Percentiles rank a stretch among this genome's conserved stretches.
phyloP scores from a whole-genome alignment of 2,329 filamentous ascomycete genomes.

The Phaeosphaeria sp. region DNA sequence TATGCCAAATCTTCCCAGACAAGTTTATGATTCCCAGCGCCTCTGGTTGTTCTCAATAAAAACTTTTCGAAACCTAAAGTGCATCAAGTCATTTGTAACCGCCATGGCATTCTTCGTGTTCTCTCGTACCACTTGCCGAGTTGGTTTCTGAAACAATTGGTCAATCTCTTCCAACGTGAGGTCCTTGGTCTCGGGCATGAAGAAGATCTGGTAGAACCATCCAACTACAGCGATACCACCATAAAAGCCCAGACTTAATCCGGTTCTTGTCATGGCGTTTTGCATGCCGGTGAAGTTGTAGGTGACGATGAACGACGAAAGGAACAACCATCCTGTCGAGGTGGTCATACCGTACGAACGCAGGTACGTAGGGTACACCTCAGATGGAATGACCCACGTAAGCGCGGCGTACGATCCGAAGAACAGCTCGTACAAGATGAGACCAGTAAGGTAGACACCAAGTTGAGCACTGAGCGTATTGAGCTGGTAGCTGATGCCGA shows the following conservation, averaged over 20 bases:
- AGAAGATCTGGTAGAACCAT: constrained; percentile 74
- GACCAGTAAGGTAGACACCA: constrained; percentile 70
- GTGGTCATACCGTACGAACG: constrained; percentile 77
- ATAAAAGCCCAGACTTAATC: constrained; percentile 73
- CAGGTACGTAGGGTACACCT: constrained; percentile 76
- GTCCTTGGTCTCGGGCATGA: constrained; percentile 79
- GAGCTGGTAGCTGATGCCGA: constrained; percentile 69
- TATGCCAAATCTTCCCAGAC: background rate
- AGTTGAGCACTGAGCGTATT: constrained; percentile 53
- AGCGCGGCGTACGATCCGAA: constrained; percentile 46
- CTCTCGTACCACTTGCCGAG: constrained; percentile 63
- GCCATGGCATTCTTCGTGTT: constrained; percentile 52
- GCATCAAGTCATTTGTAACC: constrained; percentile 54
- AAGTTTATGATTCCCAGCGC: constrained; percentile 11
- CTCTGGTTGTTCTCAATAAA: constrained; percentile 48
- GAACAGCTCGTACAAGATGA: constrained; percentile 56
- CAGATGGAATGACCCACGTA: constrained; percentile 59
- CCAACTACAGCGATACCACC: constrained; percentile 74
- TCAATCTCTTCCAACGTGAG: constrained; percentile 74
- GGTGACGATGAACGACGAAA: constrained; percentile 74
- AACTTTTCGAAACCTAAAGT: constrained; percentile 56
- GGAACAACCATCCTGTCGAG: constrained; percentile 71
- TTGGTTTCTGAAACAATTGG: constrained; percentile 68
- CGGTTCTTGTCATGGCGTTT: constrained; percentile 69
- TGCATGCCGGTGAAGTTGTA: constrained; percentile 79